A percentile compares a stretch with the other conserved stretches of the same genome.
Evolutionary conservation across 345 rosid genomes (phyloP).

Genomic region (Eucalyptus regnans): DNA sequence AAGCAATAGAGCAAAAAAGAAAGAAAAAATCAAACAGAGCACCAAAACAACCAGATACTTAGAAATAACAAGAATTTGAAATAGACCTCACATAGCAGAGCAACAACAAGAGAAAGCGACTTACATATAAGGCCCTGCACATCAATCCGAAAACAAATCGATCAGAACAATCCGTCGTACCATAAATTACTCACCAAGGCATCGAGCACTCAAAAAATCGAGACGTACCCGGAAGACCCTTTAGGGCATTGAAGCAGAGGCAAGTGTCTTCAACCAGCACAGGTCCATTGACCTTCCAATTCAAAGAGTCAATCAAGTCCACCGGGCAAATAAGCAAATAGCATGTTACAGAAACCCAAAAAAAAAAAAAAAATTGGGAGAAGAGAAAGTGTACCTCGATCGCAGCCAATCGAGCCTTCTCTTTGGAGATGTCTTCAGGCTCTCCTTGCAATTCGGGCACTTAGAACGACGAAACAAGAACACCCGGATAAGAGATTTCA

Average conservation of each 20-base stretch:
- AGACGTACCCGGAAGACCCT: conserved; percentile 85
- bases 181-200: not conserved
- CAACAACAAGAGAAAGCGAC: conserved; percentile 10
- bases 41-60: not conserved
- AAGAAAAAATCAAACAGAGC: not conserved
- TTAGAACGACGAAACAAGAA: not conserved
- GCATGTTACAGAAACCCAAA: not conserved
- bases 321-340: not conserved
- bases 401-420: conserved; percentile 95
- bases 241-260: conserved; percentile 87
- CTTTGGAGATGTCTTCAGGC: conserved; percentile 77
- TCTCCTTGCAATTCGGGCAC: conserved; percentile 97
- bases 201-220: not conserved
- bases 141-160: not conserved
- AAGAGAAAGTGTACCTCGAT: conserved; percentile 23
- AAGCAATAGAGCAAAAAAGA: not conserved
- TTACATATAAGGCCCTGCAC: conserved; percentile 96
- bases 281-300: conserved; percentile 70
- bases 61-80: not conserved
- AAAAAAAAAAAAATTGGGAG: not conserved
- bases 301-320: not conserved
- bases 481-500: not conserved
- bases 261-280: conserved; percentile 96
- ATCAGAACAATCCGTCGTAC: not conserved
- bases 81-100: not conserved